Conservation (phyloP, 441 rosid genomes). For the Gossypium gossypioides region DNA sequence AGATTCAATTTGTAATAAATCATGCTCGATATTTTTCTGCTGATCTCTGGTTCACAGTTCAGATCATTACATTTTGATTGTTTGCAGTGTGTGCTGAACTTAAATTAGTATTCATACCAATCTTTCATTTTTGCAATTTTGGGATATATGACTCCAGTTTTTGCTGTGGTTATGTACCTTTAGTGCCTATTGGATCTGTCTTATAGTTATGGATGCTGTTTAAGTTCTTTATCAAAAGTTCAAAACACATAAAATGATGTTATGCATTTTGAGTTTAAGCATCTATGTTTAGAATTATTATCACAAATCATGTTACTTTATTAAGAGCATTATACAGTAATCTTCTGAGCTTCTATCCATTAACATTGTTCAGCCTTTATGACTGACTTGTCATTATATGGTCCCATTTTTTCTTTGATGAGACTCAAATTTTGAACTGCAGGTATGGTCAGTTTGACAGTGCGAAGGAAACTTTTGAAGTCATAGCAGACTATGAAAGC, state of each 20-base stretch:
- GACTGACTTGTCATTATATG: not conserved
- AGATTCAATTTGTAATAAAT: conserved; percentile 3
- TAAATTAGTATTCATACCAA: not conserved
- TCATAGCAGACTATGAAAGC: conserved; percentile 87
- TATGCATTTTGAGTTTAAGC: not conserved
- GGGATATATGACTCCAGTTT: not conserved
- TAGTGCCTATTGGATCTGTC: not conserved
- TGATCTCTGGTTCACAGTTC: not conserved
- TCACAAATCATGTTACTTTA: not conserved
- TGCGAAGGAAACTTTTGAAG: conserved; percentile 98
- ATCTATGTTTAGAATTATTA: not conserved
- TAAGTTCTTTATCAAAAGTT: not conserved
- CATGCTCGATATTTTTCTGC: not conserved
- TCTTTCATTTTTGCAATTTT: not conserved
- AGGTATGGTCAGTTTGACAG: conserved; percentile 94
- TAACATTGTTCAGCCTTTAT: not conserved
- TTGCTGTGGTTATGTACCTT: not conserved
- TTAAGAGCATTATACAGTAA: not conserved
- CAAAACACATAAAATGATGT: not conserved
- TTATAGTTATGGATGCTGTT: not conserved
- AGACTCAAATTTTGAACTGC: conserved; percentile 29
- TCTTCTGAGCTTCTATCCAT: not conserved
- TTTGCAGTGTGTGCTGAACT: not conserved
- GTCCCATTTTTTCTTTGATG: not conserved
- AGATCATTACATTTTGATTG: not conserved